Conservation (phyloP, 2,329 filamentous ascomycete species). For the Lecanicillium sp. region DNA sequence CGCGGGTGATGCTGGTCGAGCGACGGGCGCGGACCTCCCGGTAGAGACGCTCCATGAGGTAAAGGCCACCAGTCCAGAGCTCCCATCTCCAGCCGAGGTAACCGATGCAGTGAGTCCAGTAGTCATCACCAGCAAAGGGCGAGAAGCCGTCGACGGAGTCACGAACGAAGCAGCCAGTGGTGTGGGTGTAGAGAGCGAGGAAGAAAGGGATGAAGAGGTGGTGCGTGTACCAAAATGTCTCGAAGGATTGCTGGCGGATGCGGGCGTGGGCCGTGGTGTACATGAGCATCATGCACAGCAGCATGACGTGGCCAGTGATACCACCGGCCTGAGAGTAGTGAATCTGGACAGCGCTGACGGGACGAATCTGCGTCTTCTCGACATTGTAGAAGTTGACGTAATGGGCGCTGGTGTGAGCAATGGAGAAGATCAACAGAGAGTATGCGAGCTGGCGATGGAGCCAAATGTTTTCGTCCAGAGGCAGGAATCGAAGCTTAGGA, state of each 20-base stretch:
- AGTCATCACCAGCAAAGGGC: slow-evolving; percentile 73
- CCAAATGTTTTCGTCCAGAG: slow-evolving; percentile 95
- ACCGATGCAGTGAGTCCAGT: slow-evolving; percentile 90
- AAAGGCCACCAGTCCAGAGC: slow-evolving; percentile 76
- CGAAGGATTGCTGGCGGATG: slow-evolving; percentile 94
- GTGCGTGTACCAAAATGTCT: slow-evolving; percentile 99
- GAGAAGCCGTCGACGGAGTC: slow-evolving; percentile 67
- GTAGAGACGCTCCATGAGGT: slow-evolving; percentile 82
- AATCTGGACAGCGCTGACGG: slow-evolving; percentile 76
- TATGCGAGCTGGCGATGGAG: slow-evolving; percentile 96
- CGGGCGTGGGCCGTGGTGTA: slow-evolving; percentile 92
- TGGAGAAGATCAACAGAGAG: slow-evolving; percentile 74
- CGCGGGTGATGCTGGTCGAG: slow-evolving; percentile 83
- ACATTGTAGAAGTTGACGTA: slow-evolving; percentile 99
- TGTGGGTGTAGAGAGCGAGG: slow-evolving; percentile 90
- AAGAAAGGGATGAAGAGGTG: slow-evolving; percentile 97
- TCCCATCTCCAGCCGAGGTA: slow-evolving; percentile 99
- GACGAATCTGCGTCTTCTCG: slow-evolving; percentile 75
- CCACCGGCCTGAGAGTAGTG: slow-evolving; percentile 87
- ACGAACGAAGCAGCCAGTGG: slow-evolving; percentile 92
- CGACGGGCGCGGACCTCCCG: slow-evolving; percentile 82
- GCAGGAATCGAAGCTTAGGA: slow-evolving; percentile 81
- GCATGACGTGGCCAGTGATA: slow-evolving; percentile 94
- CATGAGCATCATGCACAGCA: slow-evolving; percentile 98
- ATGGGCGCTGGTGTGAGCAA: slow-evolving; percentile 70